A percentile compares a stretch with the other conserved stretches of the same genome.
These are phyloP conservation scores for Clavariopsis aquatica DNA, from an alignment of 495 filamentous ascomycete species.

Conservation along the genomic window DNA sequence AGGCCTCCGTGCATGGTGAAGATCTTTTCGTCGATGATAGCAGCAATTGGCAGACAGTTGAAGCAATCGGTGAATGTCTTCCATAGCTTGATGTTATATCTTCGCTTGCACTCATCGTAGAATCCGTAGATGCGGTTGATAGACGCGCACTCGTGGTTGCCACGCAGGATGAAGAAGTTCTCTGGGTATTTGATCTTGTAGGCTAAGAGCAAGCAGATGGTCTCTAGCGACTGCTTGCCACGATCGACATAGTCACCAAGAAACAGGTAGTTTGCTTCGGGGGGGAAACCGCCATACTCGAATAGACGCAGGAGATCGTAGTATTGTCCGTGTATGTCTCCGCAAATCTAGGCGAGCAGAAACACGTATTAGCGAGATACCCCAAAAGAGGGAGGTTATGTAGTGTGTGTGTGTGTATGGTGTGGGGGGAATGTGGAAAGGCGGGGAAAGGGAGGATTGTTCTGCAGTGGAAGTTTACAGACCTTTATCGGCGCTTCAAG, in stretches of 20 bases:
- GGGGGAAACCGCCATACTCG: conserved; percentile 98
- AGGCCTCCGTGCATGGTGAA: conserved; percentile 99
- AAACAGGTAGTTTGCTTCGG: conserved; percentile 99
- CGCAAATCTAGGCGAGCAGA: conserved; percentile 72
- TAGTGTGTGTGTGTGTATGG: too few species aligned
- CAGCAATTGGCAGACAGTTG: conserved; percentile 99
- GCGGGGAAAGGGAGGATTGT: too few species aligned
- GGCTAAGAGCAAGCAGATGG: conserved; percentile 94
- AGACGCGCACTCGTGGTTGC: conserved; percentile 98
- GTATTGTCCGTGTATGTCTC: conserved; percentile 99
- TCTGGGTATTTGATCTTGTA: conserved; percentile 99
- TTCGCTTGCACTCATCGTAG: conserved; percentile 98
- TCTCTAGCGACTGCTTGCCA: conserved; percentile 99
- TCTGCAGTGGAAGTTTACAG: conserved; percentile 40
- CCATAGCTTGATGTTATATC: conserved; percentile 99
- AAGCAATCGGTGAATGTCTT: conserved; percentile 99
- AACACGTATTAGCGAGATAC: background rate
- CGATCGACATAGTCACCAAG: conserved; percentile 98
- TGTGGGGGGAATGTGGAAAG: too few species aligned
- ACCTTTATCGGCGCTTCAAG: conserved; percentile 99
- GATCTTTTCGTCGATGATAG: conserved; percentile 99
- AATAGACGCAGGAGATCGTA: conserved; percentile 97
- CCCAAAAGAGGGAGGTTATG: conserved; percentile 10
- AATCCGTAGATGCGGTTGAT: conserved; percentile 99
- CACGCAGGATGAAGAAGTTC: conserved; percentile 98